phyloP scores from a whole-genome alignment of 169 alveolate species.

The Cryptosporidium meleagridis region DNA sequence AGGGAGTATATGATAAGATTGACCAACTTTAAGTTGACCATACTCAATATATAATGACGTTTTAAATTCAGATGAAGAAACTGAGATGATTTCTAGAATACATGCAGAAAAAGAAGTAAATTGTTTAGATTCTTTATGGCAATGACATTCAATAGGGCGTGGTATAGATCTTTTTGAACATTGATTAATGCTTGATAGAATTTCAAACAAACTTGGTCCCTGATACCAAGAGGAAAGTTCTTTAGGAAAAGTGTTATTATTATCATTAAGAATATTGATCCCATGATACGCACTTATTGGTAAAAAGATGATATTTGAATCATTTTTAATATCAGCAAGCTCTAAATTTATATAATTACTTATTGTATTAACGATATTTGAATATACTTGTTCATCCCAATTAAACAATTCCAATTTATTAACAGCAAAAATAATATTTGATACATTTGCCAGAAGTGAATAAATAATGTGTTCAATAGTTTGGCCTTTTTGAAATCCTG shows the following conservation, averaged over 20 bases:
- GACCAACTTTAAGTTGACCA: slow-evolving; percentile 44
- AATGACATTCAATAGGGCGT: not conserved
- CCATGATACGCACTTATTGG: slow-evolving; percentile 52
- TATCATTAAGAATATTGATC: slow-evolving; percentile 15
- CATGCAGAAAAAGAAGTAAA: slow-evolving; percentile 18
- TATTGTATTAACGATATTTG: slow-evolving; percentile 1
- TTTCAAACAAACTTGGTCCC: slow-evolving; percentile 19
- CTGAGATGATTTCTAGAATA: slow-evolving; percentile 22
- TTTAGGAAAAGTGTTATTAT: not conserved
- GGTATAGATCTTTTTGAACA: not conserved
- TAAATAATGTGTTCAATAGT: slow-evolving; percentile 93
- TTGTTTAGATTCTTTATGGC: not conserved
- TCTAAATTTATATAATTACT: slow-evolving; percentile 19
- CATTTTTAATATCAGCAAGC: slow-evolving; percentile 12
- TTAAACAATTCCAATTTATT: slow-evolving; percentile 91
- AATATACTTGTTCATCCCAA: slow-evolving; percentile 81
- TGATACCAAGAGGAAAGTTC: slow-evolving; percentile 24
- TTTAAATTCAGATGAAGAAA: slow-evolving; percentile 31
- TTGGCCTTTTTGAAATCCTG: slow-evolving; percentile 90
- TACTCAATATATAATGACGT: slow-evolving; percentile 19
- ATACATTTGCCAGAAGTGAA: slow-evolving; percentile 89
- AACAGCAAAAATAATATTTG: slow-evolving; percentile 88
- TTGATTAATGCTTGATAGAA: not conserved
- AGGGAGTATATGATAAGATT: slow-evolving; percentile 19
- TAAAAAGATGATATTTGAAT: slow-evolving; percentile 5